Base-by-base conservation (phyloP, 441 rosid species). In the Breynia disticha region DNA sequence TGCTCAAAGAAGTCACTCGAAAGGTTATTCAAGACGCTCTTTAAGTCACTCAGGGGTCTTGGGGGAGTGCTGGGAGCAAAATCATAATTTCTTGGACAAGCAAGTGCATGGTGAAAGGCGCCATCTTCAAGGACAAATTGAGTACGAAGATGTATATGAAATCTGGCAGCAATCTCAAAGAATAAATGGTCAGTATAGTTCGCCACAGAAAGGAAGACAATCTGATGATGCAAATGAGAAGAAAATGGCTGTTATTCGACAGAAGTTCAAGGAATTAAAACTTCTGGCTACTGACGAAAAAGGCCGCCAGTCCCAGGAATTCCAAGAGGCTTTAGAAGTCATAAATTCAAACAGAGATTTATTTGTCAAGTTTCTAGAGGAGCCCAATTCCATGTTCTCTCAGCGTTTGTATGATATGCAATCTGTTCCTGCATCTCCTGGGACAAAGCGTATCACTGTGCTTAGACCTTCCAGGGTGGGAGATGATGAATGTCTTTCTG, bases 231-330 rank as follows among this genome's bases (percentile, higher is more conserved):
- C 20, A 24, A 70, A 70, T 24, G 81, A 81, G 71, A 78, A 65
- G 67, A 75, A 73, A 63, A 66, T 83, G 90, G 79, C 73, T 69
- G 74, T 89, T 57, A 84, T 93, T 67, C 93, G 87, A 57, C 85
- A 83, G 60, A 93, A 93, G 80, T 86, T 89, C 67, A 60, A 70
- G 58, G 99, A 93, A 70, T 94, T 91, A 52, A 93, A 93, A 65
- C 81, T 84, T 48, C 73, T 86, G 67, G 86, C 83, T 12, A 76
- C 87, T 19, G 81, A 86, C 73, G 91, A 86, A 46, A 85, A 65
- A 61, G 84, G 81, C 56, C 78, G 83, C 59, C 85, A 78, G 65
- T 79, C 97, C 54, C 72, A 73, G 75, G 95, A 93, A 61, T 89
- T 86, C 67, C 86, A 76, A 65, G 95, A 89, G 45, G 93, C 96